These are phyloP conservation scores for Astragalus glycyphyllos DNA, from an alignment of 306 rosid genomes.

Conservation along the genomic window DNA sequence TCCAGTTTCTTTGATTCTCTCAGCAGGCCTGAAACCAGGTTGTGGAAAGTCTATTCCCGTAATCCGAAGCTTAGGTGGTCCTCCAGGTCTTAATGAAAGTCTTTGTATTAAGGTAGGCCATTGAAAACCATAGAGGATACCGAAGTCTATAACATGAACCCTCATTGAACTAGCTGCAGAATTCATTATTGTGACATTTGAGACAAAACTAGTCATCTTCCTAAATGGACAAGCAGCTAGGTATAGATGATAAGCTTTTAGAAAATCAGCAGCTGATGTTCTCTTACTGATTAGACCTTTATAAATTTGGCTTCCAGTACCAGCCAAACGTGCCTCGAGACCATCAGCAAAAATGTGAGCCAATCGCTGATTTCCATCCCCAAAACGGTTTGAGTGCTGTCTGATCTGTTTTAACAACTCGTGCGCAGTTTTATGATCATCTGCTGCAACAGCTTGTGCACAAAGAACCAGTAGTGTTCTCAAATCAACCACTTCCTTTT, in stretches of 20 bases:
- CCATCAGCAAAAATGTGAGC: conserved; percentile 92
- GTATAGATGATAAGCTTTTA: conserved; percentile 82
- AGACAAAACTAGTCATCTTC: conserved; percentile 68
- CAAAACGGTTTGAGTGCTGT: conserved; percentile 73
- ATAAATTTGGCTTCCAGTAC: conserved; percentile 95
- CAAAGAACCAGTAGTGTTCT: conserved; percentile 80
- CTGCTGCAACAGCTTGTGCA: conserved; percentile 97
- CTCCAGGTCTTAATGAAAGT: conserved; percentile 58
- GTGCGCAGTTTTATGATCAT: conserved; percentile 69
- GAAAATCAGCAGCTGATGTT: conserved; percentile 69
- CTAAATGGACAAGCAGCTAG: conserved; percentile 92
- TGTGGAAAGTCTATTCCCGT: conserved; percentile 96
- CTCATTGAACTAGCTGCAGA: conserved; percentile 51
- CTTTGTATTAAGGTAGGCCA: conserved; percentile 92
- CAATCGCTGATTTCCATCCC: conserved; percentile 90
- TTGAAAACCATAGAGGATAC: conserved; percentile 94
- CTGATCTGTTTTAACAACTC: conserved; percentile 77
- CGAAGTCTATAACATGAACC: conserved; percentile 87
- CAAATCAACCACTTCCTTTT: conserved; percentile 83
- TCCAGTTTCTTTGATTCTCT: conserved; percentile 89
- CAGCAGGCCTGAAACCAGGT: conserved; percentile 97
- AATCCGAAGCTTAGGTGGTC: conserved; percentile 85
- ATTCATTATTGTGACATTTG: conserved; percentile 64
- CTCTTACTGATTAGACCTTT: conserved; percentile 76
- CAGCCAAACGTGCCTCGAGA: conserved; percentile 95